These are phyloP conservation scores for Physaria fendleri DNA, from an alignment of 345 rosid species.

Conservation along the genomic window DNA sequence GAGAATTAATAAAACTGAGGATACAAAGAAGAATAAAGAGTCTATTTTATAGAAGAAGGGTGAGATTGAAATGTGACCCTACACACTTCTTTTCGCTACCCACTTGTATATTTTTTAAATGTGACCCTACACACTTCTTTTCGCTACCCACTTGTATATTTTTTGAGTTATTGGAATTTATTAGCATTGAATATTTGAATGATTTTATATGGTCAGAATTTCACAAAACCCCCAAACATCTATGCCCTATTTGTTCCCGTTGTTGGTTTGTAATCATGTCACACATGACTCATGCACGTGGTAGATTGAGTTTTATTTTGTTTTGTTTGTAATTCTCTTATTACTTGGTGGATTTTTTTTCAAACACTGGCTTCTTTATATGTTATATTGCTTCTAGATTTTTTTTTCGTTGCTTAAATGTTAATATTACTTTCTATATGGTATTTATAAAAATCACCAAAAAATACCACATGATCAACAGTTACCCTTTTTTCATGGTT, in stretches of 20 bases:
- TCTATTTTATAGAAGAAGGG: slow-evolving; percentile 23
- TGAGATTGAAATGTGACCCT: slow-evolving; percentile 16
- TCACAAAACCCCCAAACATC: slow-evolving; percentile 27
- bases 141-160: slow-evolving; percentile 33
- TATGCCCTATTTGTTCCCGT: slow-evolving; percentile 32
- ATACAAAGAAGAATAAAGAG: slow-evolving; percentile 1
- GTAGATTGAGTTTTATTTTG: not conserved
- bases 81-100: slow-evolving; percentile 28
- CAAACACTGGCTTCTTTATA: not conserved
- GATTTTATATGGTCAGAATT: slow-evolving; percentile 27
- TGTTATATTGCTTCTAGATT: not conserved
- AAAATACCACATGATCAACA: too few relatives aligned
- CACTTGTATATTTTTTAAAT: slow-evolving; percentile 24
- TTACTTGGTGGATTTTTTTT: slow-evolving; percentile 1
- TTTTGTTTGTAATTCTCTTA: not conserved
- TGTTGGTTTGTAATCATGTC: slow-evolving; percentile 12
- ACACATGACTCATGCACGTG: slow-evolving; percentile 22
- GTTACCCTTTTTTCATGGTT: too few relatives aligned
- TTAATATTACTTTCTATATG: too few relatives aligned
- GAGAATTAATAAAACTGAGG: slow-evolving; percentile 14
- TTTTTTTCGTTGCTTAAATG: not conserved
- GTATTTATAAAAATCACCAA: too few relatives aligned
- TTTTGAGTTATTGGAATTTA: slow-evolving; percentile 17
- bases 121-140: slow-evolving; percentile 27
- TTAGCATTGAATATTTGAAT: slow-evolving; percentile 12